These are phyloP conservation scores for Colletotrichum spinosum DNA, from an alignment of 2,329 filamentous ascomycete species.

Conservation along the genomic window DNA sequence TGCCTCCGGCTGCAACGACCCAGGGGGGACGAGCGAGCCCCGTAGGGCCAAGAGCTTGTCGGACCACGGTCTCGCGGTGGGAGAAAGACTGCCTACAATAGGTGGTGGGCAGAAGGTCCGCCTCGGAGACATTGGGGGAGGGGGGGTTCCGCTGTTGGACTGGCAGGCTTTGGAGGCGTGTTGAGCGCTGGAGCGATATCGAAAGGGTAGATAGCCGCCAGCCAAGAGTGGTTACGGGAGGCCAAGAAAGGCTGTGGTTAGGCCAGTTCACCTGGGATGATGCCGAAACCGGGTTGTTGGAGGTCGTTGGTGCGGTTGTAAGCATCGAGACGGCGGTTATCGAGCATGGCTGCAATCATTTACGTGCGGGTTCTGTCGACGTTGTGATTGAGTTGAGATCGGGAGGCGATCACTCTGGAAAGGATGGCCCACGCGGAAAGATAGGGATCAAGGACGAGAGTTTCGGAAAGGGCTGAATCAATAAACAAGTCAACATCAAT, in stretches of 20 bases:
- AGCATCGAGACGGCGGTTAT: background rate
- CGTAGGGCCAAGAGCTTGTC: conserved; percentile 26
- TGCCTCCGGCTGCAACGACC: background rate
- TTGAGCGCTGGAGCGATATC: too few species aligned
- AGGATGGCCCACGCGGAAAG: background rate
- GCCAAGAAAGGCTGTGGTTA: too few species aligned
- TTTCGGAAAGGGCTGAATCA: background rate
- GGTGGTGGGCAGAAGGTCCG: conserved; percentile 6
- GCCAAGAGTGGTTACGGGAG: too few species aligned
- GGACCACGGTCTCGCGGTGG: conserved; percentile 1
- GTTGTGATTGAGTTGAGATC: conserved; percentile 18
- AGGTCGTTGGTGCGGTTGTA: background rate
- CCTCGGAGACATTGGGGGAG: background rate
- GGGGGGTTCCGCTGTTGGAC: too few species aligned
- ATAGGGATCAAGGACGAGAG: background rate
- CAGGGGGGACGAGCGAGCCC: conserved; percentile 1
- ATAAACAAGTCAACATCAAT: conserved; percentile 3
- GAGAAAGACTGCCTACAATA: background rate
- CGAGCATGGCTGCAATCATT: too few species aligned
- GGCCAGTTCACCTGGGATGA: background rate
- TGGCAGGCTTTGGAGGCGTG: too few species aligned
- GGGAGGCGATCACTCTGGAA: conserved; percentile 8
- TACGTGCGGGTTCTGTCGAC: too few species aligned
- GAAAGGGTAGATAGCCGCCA: too few species aligned
- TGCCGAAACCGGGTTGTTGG: background rate